Conservation (phyloP, 257 asterid species). For the Linderniella brevidens region DNA sequence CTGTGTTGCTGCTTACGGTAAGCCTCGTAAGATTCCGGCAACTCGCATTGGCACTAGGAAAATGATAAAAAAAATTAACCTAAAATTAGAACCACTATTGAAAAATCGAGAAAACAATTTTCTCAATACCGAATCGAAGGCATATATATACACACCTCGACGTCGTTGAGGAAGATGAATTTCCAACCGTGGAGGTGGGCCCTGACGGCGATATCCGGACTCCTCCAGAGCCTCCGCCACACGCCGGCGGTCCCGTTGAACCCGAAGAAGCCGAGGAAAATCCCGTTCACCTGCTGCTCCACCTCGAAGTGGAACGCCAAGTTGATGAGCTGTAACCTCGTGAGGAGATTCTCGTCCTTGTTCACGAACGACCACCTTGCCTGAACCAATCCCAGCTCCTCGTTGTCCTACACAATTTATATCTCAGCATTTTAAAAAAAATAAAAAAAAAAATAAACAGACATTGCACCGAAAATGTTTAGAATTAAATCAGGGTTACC, state of each 20-base stretch:
- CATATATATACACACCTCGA: slow-evolving; percentile 71
- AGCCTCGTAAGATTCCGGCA: slow-evolving; percentile 88
- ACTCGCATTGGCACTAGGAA: slow-evolving; percentile 67
- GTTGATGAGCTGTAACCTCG: slow-evolving; percentile 66
- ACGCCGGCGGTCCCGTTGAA: slow-evolving; percentile 94
- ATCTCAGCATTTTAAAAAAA: too few species aligned
- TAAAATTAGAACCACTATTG: too few species aligned
- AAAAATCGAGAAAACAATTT: background rate
- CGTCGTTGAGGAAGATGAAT: slow-evolving; percentile 71
- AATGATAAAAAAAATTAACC: background rate
- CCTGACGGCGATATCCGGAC: slow-evolving; percentile 84
- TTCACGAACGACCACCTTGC: slow-evolving; percentile 93
- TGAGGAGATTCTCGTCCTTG: slow-evolving; percentile 75
- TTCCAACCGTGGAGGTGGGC: slow-evolving; percentile 96
- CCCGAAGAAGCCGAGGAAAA: slow-evolving; percentile 70
- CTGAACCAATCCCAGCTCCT: slow-evolving; percentile 82
- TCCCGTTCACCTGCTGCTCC: slow-evolving; percentile 83
- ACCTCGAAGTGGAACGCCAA: slow-evolving; percentile 87
- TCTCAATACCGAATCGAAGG: too few species aligned
- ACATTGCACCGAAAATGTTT: background rate
- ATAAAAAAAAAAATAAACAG: background rate
- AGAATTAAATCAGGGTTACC: slow-evolving; percentile 30
- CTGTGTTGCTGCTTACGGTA: slow-evolving; percentile 82
- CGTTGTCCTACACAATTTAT: slow-evolving; percentile 52
- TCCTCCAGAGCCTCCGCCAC: slow-evolving; percentile 88